Percentiles rank a stretch among this genome's conserved stretches.
These are phyloP conservation scores for Incumbomyces lentus DNA, from an alignment of 2,329 filamentous ascomycete genomes.

Conservation along the genomic window DNA sequence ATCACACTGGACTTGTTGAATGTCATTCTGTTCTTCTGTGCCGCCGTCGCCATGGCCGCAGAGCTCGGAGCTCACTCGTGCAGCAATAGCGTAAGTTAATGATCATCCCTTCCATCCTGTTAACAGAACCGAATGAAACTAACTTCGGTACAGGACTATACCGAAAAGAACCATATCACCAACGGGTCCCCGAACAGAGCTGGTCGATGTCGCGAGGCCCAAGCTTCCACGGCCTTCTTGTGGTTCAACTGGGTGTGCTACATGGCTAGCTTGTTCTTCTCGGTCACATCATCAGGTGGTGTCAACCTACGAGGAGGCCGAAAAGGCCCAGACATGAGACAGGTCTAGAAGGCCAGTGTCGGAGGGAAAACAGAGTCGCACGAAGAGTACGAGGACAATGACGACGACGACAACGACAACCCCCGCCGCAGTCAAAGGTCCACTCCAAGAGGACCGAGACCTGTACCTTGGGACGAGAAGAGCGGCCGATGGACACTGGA, in stretches of 20 bases:
- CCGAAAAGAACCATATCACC: constrained; percentile 35
- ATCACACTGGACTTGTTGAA: constrained; percentile 38
- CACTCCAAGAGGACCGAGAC: not conserved
- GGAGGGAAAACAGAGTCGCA: not conserved
- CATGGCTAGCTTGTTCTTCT: constrained; percentile 30
- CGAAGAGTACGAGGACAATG: not conserved
- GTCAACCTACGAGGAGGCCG: constrained; percentile 27
- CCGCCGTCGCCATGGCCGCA: constrained; percentile 39
- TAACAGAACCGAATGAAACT: not conserved
- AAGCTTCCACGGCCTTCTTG: constrained; percentile 41
- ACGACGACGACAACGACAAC: not conserved
- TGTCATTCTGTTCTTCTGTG: constrained; percentile 38
- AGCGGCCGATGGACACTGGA: not conserved
- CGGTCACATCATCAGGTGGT: constrained; percentile 27
- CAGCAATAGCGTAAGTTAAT: constrained; percentile 35
- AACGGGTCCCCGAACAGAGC: constrained; percentile 28
- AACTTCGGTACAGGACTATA: constrained; percentile 27
- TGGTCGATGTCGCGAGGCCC: constrained; percentile 41
- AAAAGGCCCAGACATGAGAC: constrained; percentile 33
- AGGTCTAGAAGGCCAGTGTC: constrained; percentile 28
- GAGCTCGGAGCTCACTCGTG: constrained; percentile 36
- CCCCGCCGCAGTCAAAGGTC: not conserved
- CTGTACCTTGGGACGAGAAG: not conserved
- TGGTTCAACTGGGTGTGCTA: constrained; percentile 42
- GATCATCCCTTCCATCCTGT: too few species aligned